Conservation (phyloP, 345 rosid genomes). For the Kandelia obovata region DNA sequence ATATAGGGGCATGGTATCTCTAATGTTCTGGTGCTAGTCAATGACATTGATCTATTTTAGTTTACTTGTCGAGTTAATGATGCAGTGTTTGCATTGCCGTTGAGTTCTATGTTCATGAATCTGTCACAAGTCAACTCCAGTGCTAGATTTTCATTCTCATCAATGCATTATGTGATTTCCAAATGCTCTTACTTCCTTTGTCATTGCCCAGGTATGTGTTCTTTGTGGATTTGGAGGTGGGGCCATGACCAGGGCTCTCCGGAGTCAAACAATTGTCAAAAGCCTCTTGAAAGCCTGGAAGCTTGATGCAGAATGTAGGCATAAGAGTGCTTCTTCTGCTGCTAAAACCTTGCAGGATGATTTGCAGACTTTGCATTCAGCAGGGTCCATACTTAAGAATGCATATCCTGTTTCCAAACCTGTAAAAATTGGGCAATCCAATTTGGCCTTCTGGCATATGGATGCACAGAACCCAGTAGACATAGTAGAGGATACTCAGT, state of each 20-base stretch:
- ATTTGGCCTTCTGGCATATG: conserved; percentile 20
- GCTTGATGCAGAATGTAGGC: conserved; percentile 26
- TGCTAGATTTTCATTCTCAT: not conserved
- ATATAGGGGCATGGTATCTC: not conserved
- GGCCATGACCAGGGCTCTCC: conserved; percentile 46
- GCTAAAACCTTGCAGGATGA: conserved; percentile 21
- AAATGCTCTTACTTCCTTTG: not conserved
- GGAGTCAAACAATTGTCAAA: conserved; percentile 34
- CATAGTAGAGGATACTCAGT: conserved; percentile 11
- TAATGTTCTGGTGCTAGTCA: not conserved
- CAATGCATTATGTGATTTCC: not conserved
- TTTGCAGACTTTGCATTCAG: conserved; percentile 10
- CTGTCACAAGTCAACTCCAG: not conserved
- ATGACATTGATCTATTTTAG: not conserved
- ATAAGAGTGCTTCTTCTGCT: conserved; percentile 14
- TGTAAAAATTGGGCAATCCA: conserved; percentile 21
- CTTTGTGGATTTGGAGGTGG: conserved; percentile 56
- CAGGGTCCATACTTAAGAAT: conserved; percentile 16
- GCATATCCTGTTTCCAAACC: conserved; percentile 20
- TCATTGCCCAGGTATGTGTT: conserved; percentile 41
- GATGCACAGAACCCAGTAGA: conserved; percentile 18
- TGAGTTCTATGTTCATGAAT: not conserved
- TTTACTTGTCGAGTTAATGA: not conserved
- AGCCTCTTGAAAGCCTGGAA: conserved; percentile 44
- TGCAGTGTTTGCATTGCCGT: not conserved